Evolutionary conservation across 495 filamentous ascomycete species (phyloP).

Genomic region (Sporormia fimetaria): DNA sequence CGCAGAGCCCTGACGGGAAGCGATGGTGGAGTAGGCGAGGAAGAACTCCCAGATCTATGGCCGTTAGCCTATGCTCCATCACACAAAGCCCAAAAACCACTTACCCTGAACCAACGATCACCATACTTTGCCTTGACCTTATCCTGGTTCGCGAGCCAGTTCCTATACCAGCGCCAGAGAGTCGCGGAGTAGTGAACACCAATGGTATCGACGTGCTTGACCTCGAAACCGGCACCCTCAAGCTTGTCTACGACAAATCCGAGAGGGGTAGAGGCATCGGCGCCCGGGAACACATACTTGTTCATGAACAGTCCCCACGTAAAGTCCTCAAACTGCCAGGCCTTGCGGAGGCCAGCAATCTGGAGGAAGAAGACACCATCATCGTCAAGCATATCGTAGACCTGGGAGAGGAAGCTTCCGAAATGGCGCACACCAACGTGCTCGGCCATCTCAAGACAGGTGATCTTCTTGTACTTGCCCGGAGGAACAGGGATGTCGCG

Average conservation of each 20-base stretch:
- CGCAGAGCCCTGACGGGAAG: constrained; percentile 81
- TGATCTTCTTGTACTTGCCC: constrained; percentile 72
- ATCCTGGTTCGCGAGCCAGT: constrained; percentile 93
- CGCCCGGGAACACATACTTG: constrained; percentile 84
- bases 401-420: constrained; percentile 54
- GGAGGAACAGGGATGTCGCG: constrained; percentile 63
- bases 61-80: not conserved
- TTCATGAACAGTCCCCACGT: constrained; percentile 88
- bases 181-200: constrained; percentile 97
- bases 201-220: constrained; percentile 71
- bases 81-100: constrained; percentile 30
- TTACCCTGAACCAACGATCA: constrained; percentile 87
- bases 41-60: constrained; percentile 95
- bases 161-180: constrained; percentile 96
- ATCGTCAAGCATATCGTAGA: constrained; percentile 77
- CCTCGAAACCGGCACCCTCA: constrained; percentile 66
- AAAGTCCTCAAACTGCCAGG: constrained; percentile 82
- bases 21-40: constrained; percentile 86
- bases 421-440: constrained; percentile 77
- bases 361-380: constrained; percentile 78
- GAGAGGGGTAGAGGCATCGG: constrained; percentile 73
- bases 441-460: constrained; percentile 82
- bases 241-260: constrained; percentile 57
- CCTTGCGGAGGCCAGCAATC: constrained; percentile 68
- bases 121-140: constrained; percentile 96